Evolutionary conservation across 202 grass and related monocot species (phyloP).

Genomic region (Eragrostis tef): DNA sequence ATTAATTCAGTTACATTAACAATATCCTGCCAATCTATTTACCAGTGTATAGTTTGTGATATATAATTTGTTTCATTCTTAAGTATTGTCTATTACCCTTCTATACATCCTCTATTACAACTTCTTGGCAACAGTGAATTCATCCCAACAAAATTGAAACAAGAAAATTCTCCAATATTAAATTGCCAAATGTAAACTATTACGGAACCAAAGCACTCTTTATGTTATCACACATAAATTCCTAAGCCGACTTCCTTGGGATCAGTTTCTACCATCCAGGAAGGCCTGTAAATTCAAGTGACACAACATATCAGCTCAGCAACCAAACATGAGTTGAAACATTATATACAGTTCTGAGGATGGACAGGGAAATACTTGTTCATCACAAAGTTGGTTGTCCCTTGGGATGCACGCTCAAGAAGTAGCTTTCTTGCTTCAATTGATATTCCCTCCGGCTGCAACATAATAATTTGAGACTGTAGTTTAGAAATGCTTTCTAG

Average conservation of each 20-base stretch:
- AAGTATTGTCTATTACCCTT: not conserved
- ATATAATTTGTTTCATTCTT: not conserved
- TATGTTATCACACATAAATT: conserved; percentile 75
- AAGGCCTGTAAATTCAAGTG: conserved; percentile 59
- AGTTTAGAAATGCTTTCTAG: not conserved
- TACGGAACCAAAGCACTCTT: not conserved
- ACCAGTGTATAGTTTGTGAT: not conserved
- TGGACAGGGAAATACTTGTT: conserved; percentile 60
- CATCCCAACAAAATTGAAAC: not conserved
- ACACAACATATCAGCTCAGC: conserved; percentile 26
- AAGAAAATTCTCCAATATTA: not conserved
- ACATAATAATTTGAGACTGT: conserved; percentile 28
- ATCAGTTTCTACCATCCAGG: conserved; percentile 89
- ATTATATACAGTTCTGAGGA: not conserved
- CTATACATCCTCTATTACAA: not conserved
- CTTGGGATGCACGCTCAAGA: conserved; percentile 76
- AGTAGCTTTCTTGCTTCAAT: conserved; percentile 85
- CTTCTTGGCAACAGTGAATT: not conserved
- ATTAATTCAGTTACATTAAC: too few species aligned
- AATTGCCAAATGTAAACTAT: not conserved
- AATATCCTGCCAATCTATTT: too few species aligned
- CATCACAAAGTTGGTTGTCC: conserved; percentile 74
- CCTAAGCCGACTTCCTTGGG: conserved; percentile 77
- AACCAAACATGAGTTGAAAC: not conserved
- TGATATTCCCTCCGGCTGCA: conserved; percentile 84